Evolutionary conservation across 306 rosid genomes (phyloP), one percentile per base, ranked within the genome.

Genomic region (Rosa lucieae): DNA sequence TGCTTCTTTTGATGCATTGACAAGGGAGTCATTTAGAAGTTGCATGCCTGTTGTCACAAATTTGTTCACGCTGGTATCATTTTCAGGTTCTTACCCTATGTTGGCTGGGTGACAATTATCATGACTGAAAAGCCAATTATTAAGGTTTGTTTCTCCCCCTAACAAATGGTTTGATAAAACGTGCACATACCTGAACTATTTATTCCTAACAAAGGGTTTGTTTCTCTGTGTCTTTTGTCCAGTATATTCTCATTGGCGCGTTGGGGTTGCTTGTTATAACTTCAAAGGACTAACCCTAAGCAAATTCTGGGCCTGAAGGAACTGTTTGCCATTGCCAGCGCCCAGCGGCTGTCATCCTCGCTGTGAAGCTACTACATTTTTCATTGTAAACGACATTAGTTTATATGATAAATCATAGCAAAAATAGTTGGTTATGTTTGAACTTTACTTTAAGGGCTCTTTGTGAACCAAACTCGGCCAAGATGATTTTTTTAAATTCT

Each of bases 41-140:
- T 61, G 40, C 59, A 46, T 46, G 59, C 10, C 8, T 8, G 21
- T 61, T 43, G 8, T 65, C 59, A 23, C 35, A 26, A 44, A 23
- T 63, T 18, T 76, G 20, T 76, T 80, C 66, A 10, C 3, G 32
- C 46, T 48, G 62, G 43, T 18, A 43, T 80, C 29, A 35, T 74
- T 78, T 84, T 70, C 97, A 92, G 98, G 82, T 92, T 92, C 82
- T 87, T 94, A 79, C 98, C 98, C 46, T 92, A 92, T 65, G 98
- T 92, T 48, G 97, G 98, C 65, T 92, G 98, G 98, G 97, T 91
- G 68, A 94, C 98, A 9, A 92, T 94, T 77, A 87, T 94, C 77
- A 92, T 94, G 98, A 94, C 98, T 2, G 98, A 94, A 73, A 92
- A 89, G 82, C 97, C 98, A 44, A 91, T 94, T 65, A 91, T 94